Evolutionary conservation across 805 yeast genomes (phyloP).

Genomic region (Pichia ethanolica): DNA sequence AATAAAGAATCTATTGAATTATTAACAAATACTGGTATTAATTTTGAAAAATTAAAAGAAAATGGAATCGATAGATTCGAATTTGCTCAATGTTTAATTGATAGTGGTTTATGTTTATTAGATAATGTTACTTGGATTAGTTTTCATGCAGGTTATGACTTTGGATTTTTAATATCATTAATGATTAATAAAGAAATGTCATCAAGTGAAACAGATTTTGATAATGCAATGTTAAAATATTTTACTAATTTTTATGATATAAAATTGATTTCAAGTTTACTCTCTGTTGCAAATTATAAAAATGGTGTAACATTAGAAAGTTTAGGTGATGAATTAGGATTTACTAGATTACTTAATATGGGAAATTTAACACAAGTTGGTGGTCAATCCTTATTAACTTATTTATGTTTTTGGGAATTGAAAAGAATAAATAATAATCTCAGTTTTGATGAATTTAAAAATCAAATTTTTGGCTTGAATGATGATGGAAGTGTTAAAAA

Average conservation of each 20-base stretch:
- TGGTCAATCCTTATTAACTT: conserved; percentile 55
- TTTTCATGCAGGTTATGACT: conserved; percentile 90
- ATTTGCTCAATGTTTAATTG: conserved; percentile 78
- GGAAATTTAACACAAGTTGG: conserved; percentile 45
- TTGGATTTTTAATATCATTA: conserved; percentile 78
- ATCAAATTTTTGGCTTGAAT: conserved; percentile 27
- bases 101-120: conserved; percentile 78
- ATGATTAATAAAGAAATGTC: conserved; percentile 76
- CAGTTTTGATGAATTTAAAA: conserved; percentile 16
- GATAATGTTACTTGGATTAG: conserved; percentile 76
- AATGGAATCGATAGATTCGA: conserved; percentile 73
- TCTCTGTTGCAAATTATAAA: conserved; percentile 15
- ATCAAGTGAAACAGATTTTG: conserved; percentile 67
- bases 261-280: conserved; percentile 40
- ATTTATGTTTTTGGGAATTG: conserved; percentile 58
- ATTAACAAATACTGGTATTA: conserved; percentile 73
- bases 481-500: conserved; percentile 13
- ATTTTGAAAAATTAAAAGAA: conserved; percentile 63
- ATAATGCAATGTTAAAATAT: conserved; percentile 58
- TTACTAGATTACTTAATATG: conserved; percentile 50
- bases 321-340: conserved; percentile 63
- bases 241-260: conserved; percentile 84
- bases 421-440: conserved; percentile 20
- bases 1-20: conserved; percentile 78
- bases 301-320: conserved; percentile 41